Conservation (phyloP, 1,284 basidiomycete genomes). For the Hypsizygus ulmarius region DNA sequence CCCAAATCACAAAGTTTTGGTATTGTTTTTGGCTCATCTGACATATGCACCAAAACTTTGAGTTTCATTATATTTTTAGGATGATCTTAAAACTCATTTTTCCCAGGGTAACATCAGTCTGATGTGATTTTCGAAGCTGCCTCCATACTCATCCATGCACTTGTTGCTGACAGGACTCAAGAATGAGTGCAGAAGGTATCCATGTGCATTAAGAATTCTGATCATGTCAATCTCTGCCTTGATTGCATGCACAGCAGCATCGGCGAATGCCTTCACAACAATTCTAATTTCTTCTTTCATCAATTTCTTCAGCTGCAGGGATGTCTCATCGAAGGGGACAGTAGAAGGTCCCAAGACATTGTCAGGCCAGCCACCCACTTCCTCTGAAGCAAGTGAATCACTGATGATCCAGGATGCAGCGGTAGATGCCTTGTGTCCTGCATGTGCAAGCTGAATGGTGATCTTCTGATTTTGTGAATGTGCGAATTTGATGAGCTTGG, state of each 20-base stretch:
- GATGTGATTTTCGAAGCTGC: slow-evolving; percentile 68
- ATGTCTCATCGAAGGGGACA: slow-evolving; percentile 49
- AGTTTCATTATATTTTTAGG: too few species aligned
- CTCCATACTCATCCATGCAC: slow-evolving; percentile 73
- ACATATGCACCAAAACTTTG: too few species aligned
- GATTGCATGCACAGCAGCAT: slow-evolving; percentile 52
- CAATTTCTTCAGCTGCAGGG: slow-evolving; percentile 54
- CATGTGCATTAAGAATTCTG: slow-evolving; percentile 67
- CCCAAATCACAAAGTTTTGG: too few species aligned
- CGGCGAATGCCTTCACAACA: slow-evolving; percentile 59
- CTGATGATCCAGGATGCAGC: slow-evolving; percentile 56
- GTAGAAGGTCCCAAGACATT: slow-evolving; percentile 56
- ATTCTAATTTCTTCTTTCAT: slow-evolving; percentile 49
- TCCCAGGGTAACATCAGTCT: slow-evolving; percentile 60
- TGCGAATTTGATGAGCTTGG: slow-evolving; percentile 72
- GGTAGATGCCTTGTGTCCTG: slow-evolving; percentile 71
- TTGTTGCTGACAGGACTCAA: slow-evolving; percentile 64
- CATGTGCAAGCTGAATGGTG: slow-evolving; percentile 81
- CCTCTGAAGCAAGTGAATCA: slow-evolving; percentile 37
- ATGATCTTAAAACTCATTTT: too few species aligned
- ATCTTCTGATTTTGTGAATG: slow-evolving; percentile 71
- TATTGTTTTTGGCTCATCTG: too few species aligned
- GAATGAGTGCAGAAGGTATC: slow-evolving; percentile 57
- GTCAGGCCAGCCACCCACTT: slow-evolving; percentile 71
- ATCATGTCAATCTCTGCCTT: slow-evolving; percentile 65